Percentiles rank a stretch among this genome's conserved stretches.
phyloP scores from a whole-genome alignment of 2,329 filamentous ascomycete genomes.

The Diaporthe citriasiana region DNA sequence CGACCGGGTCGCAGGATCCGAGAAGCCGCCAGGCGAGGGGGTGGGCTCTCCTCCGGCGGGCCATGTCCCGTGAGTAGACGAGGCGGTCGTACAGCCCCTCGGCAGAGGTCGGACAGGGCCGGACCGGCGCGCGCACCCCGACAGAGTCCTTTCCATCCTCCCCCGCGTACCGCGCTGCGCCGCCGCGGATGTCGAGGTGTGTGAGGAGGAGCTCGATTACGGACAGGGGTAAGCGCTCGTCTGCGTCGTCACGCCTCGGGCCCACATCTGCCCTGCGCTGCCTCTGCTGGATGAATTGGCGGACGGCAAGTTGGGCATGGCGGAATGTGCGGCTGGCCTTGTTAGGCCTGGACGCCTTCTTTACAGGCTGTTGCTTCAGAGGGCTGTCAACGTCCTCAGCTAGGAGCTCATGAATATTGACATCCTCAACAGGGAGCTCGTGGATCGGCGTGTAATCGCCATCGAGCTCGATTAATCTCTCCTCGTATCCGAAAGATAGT shows the following conservation, averaged over 20 bases:
- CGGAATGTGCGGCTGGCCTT: constrained; percentile 6
- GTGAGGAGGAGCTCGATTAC: neutral
- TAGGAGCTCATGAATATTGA: neutral
- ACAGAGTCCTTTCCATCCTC: neutral
- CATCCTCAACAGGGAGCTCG: neutral
- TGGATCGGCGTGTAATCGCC: neutral
- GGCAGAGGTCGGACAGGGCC: neutral
- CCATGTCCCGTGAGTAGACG: neutral
- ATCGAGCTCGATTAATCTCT: neutral
- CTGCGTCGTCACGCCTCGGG: neutral
- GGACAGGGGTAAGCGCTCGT: neutral
- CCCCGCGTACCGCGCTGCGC: neutral
- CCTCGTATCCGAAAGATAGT: neutral
- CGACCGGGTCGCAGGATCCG: neutral
- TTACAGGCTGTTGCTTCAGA: neutral
- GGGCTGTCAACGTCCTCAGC: neutral
- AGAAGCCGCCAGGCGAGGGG: neutral
- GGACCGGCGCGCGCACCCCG: neutral
- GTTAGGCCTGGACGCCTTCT: neutral
- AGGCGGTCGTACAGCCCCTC: neutral
- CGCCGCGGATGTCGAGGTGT: neutral
- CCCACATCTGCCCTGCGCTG: neutral
- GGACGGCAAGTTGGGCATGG: neutral
- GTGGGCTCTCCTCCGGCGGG: neutral
- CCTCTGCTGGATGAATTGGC: neutral